phyloP scores from a whole-genome alignment of 2,329 filamentous ascomycete species.

The Ophiocordyceps robertsii region DNA sequence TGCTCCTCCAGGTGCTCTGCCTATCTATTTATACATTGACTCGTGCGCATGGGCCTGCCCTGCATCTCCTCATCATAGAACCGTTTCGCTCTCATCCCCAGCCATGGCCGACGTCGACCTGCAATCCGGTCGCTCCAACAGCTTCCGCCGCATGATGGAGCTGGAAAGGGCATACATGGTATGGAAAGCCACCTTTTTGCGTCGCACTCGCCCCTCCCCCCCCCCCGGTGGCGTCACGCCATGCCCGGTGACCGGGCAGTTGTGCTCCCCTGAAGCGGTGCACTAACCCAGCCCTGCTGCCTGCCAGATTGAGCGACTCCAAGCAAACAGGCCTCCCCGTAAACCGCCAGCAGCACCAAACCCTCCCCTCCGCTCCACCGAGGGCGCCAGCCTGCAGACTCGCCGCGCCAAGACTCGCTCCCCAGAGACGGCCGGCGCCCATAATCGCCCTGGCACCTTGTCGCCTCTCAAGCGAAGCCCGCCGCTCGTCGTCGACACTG shows the following conservation, averaged over 20 bases:
- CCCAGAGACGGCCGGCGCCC: background rate
- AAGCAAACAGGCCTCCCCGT: conserved; percentile 2
- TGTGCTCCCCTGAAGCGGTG: too few relatives aligned
- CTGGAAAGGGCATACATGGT: conserved; percentile 46
- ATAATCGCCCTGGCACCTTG: conserved; percentile 1
- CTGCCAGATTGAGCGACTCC: conserved; percentile 8
- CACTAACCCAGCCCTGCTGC: too few relatives aligned
- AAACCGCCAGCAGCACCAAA: background rate
- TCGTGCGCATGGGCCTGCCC: too few relatives aligned
- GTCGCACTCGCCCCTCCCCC: too few relatives aligned
- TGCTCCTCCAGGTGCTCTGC: too few relatives aligned
- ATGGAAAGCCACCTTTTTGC: conserved; percentile 11
- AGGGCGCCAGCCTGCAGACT: conserved; percentile 5
- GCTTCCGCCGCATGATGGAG: conserved; percentile 45
- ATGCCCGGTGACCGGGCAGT: background rate
- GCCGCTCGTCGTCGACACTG: conserved; percentile 7
- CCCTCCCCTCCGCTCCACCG: background rate
- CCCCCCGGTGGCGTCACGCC: too few relatives aligned
- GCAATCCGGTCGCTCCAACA: conserved; percentile 24
- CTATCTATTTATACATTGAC: too few relatives aligned
- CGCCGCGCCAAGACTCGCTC: conserved; percentile 3
- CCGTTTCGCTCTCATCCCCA: background rate
- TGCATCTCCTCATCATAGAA: too few relatives aligned
- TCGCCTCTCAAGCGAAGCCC: conserved; percentile 2
- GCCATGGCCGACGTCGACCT: conserved; percentile 6